These are phyloP conservation scores for Blastobotrys persicus DNA, from an alignment of 1,139 yeast genomes.

Conservation along the genomic window DNA sequence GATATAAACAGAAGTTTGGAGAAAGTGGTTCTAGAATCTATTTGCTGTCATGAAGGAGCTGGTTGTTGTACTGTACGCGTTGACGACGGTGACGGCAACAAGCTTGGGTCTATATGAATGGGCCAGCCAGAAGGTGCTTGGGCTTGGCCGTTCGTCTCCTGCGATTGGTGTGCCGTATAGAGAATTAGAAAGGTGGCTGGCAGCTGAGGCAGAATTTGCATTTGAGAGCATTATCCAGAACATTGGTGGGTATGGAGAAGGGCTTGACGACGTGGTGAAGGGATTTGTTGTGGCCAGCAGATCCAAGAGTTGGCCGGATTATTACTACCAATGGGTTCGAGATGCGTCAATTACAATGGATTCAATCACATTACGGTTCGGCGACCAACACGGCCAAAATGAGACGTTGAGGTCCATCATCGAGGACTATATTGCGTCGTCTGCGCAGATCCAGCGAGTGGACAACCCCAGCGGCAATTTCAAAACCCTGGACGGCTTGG, in stretches of 20 bases:
- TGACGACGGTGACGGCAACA: not conserved
- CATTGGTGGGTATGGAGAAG: constrained; percentile 52
- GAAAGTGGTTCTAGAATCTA: no score
- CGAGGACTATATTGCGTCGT: constrained; percentile 60
- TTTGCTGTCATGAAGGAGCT: not conserved
- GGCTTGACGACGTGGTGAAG: constrained; percentile 44
- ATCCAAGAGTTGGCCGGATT: constrained; percentile 64
- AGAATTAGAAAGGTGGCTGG: constrained; percentile 60
- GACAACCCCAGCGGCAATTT: constrained; percentile 69
- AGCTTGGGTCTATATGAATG: not conserved
- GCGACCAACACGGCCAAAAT: constrained; percentile 39
- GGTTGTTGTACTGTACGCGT: not conserved
- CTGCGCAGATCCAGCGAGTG: constrained; percentile 58
- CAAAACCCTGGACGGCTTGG: constrained; percentile 55
- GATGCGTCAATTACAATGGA: constrained; percentile 83
- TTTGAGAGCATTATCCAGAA: constrained; percentile 57
- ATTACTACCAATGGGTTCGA: constrained; percentile 86
- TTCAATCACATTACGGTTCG: constrained; percentile 56
- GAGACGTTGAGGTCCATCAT: constrained; percentile 40
- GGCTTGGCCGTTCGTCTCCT: constrained; percentile 1
- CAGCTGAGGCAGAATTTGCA: constrained; percentile 48
- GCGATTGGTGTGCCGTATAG: constrained; percentile 25
- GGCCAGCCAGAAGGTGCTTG: constrained; percentile 1
- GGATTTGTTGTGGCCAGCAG: constrained; percentile 90
- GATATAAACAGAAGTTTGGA: no score